Evolutionary conservation across 2,329 filamentous ascomycete genomes (phyloP).

Genomic region (Exophiala xenobiotica): DNA sequence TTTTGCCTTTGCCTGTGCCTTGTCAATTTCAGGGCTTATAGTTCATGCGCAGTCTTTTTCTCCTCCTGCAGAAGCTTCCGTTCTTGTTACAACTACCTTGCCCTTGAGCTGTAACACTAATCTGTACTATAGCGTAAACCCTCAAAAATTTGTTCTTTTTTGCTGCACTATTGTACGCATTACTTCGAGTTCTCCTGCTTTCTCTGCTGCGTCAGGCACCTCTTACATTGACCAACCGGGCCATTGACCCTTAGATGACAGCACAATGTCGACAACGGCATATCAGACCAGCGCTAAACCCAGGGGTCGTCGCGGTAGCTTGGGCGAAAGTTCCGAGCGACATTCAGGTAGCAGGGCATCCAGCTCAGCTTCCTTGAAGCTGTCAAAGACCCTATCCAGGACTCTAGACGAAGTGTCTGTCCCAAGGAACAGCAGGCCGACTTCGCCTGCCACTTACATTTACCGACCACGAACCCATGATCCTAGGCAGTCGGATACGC

Average conservation of each 20-base stretch:
- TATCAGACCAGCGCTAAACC: conserved; percentile 26
- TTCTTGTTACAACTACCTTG: background rate
- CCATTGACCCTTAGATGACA: background rate
- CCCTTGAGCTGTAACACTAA: background rate
- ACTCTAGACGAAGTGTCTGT: conserved; percentile 23
- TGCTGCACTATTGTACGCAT: background rate
- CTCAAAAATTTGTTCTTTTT: background rate
- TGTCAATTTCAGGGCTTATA: background rate
- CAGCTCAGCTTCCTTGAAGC: conserved; percentile 22
- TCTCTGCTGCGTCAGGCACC: background rate
- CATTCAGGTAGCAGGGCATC: conserved; percentile 23
- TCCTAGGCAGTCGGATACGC: conserved; percentile 5
- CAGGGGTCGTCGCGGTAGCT: conserved; percentile 19
- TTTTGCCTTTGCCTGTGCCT: background rate
- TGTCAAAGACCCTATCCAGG: conserved; percentile 26
- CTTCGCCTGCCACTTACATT: conserved; percentile 20
- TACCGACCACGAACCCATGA: conserved; percentile 19
- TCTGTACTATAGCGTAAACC: background rate
- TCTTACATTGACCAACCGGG: background rate
- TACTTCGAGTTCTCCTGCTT: too few species aligned
- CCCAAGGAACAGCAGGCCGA: conserved; percentile 21
- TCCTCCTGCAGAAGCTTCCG: background rate
- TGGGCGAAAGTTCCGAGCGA: conserved; percentile 19
- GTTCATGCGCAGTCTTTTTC: background rate
- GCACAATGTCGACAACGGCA: conserved; percentile 20